phyloP scores from a whole-genome alignment of 768 basidiomycete species.

The Rickenella mellea region DNA sequence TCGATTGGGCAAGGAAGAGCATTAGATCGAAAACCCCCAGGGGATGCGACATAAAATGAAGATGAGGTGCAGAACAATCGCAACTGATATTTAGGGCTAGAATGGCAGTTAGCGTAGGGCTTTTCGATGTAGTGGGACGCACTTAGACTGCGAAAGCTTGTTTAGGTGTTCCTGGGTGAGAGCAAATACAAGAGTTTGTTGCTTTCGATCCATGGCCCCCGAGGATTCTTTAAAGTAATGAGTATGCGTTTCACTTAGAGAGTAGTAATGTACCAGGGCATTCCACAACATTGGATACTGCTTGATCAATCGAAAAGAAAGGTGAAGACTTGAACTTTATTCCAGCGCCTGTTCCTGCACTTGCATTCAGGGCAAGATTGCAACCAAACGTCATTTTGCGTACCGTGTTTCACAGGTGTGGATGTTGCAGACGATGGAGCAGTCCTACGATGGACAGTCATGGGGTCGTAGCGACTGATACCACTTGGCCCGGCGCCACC shows the following conservation, averaged over 20 bases:
- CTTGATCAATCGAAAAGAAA: slow-evolving; percentile 61
- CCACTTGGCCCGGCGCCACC: slow-evolving; percentile 21
- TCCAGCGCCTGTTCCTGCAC: too few relatives aligned
- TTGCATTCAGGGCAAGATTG: too few relatives aligned
- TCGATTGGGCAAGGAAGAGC: slow-evolving; percentile 65
- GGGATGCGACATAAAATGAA: slow-evolving; percentile 47
- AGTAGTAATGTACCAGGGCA: slow-evolving; percentile 55
- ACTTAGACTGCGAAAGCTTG: slow-evolving; percentile 54
- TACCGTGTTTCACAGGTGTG: neutral
- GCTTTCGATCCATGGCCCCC: slow-evolving; percentile 68
- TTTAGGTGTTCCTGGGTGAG: slow-evolving; percentile 53
- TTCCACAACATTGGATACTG: slow-evolving; percentile 55
- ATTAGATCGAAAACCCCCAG: slow-evolving; percentile 41
- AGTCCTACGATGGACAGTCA: slow-evolving; percentile 47
- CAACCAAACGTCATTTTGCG: too few relatives aligned
- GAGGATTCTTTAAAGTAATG: slow-evolving; percentile 48
- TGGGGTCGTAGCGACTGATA: slow-evolving; percentile 53
- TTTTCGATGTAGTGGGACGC: slow-evolving; percentile 10
- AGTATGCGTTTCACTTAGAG: neutral
- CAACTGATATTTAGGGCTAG: slow-evolving; percentile 65
- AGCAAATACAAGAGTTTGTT: slow-evolving; percentile 51
- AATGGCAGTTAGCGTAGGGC: neutral
- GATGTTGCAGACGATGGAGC: slow-evolving; percentile 3
- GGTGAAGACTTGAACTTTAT: slow-evolving; percentile 77
- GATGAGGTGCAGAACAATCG: slow-evolving; percentile 87